A percentile compares a stretch with the other conserved stretches of the same genome.
These are phyloP conservation scores for Rubia peregrina DNA, from an alignment of 305 asterid genomes.

Conservation along the genomic window DNA sequence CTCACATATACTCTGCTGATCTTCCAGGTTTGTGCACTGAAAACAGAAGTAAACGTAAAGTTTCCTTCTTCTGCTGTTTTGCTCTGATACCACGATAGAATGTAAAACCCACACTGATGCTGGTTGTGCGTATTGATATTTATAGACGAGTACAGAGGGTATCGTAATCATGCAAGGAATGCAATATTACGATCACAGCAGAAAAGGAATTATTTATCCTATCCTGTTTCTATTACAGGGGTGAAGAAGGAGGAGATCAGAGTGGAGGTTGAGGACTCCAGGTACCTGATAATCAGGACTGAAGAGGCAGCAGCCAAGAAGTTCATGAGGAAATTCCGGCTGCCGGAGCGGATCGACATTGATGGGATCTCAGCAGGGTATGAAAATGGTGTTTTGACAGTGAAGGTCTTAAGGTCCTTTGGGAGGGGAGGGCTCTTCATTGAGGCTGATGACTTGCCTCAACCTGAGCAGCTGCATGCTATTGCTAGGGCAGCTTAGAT, in stretches of 20 bases:
- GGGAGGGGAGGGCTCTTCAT: conserved; percentile 45
- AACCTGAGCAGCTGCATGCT: conserved; percentile 20
- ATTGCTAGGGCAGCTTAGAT: conserved; percentile 68
- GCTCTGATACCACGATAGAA: too few species aligned
- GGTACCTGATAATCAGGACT: conserved; percentile 55
- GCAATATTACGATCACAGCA: too few species aligned
- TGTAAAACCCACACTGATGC: too few species aligned
- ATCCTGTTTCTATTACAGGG: conserved; percentile 26
- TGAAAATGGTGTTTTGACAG: conserved; percentile 55
- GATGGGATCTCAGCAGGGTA: conserved; percentile 53
- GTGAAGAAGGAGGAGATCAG: conserved; percentile 60
- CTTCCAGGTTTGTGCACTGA: conserved; percentile 48
- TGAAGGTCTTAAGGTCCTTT: conserved; percentile 49
- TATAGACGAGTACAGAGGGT: too few species aligned
- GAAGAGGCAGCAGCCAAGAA: conserved; percentile 36
- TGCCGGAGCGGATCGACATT: conserved; percentile 51
- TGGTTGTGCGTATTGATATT: too few species aligned
- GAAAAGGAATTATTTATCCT: too few species aligned
- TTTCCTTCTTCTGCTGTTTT: neutral
- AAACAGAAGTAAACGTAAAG: neutral
- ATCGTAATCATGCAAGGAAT: too few species aligned
- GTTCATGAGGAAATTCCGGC: conserved; percentile 54
- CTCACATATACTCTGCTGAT: conserved; percentile 62
- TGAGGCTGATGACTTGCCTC: conserved; percentile 33
- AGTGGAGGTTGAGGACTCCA: conserved; percentile 65